Percentiles rank a stretch among this genome's conserved stretches.
These are phyloP conservation scores for Ogataea siamensis DNA, from an alignment of 805 yeast genomes.

Conservation along the genomic window DNA sequence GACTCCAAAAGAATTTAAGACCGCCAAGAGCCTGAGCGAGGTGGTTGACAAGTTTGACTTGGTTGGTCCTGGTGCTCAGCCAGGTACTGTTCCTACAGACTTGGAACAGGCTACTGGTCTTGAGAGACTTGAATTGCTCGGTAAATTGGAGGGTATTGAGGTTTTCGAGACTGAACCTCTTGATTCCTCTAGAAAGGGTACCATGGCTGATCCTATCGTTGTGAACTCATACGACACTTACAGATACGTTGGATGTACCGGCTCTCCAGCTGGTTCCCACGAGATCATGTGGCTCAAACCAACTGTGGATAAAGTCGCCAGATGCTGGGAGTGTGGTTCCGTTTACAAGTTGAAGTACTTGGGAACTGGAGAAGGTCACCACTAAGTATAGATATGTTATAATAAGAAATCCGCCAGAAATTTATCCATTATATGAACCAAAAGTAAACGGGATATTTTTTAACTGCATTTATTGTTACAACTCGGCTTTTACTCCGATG, in stretches of 20 bases:
- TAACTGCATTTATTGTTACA: neutral
- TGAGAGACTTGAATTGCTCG: conserved; percentile 92
- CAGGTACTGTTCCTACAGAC: conserved; percentile 86
- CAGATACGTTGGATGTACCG: conserved; percentile 97
- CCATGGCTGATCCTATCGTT: conserved; percentile 82
- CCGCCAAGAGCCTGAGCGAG: conserved; percentile 69
- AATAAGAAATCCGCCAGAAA: conserved; percentile 10
- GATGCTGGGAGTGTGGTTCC: conserved; percentile 99
- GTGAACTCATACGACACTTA: conserved; percentile 88
- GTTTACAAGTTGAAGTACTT: conserved; percentile 86
- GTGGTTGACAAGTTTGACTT: conserved; percentile 75
- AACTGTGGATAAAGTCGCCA: conserved; percentile 73
- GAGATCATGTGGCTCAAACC: conserved; percentile 90
- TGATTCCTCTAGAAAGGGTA: conserved; percentile 85
- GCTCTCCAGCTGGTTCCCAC: conserved; percentile 92
- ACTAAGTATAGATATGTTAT: conserved; percentile 34
- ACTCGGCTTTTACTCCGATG: neutral
- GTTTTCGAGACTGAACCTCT: conserved; percentile 87
- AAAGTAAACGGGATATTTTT: neutral
- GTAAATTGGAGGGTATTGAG: conserved; percentile 93
- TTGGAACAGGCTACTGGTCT: conserved; percentile 97
- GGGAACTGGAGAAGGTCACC: conserved; percentile 70
- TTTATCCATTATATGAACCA: neutral
- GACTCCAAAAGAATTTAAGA: conserved; percentile 46
- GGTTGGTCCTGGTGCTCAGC: conserved; percentile 87